These are phyloP conservation scores for Penicillium digitatum DNA, from an alignment of 2,329 filamentous ascomycete species.

Conservation along the genomic window DNA sequence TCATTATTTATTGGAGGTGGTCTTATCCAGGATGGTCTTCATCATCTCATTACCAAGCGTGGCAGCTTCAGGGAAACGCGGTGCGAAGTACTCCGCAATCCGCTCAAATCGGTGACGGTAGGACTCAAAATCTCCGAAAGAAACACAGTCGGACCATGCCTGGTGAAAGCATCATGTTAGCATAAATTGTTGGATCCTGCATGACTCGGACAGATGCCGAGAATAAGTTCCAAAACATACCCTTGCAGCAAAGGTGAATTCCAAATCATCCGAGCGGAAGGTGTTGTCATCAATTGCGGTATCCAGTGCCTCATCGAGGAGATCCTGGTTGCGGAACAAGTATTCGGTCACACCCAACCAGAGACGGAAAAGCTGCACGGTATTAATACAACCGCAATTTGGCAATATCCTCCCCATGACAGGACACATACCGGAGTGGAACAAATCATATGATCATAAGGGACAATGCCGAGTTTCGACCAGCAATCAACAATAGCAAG, in stretches of 20 bases:
- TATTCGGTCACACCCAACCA: constrained; percentile 98
- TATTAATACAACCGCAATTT: constrained; percentile 2
- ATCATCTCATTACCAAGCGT: constrained; percentile 95
- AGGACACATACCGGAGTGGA: constrained; percentile 68
- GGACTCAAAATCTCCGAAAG: constrained; percentile 84
- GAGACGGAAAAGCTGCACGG: constrained; percentile 71
- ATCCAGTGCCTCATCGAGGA: constrained; percentile 79
- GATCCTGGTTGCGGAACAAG: constrained; percentile 74
- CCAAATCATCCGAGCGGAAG: constrained; percentile 91
- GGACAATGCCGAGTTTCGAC: constrained; percentile 87
- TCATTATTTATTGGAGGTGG: constrained; percentile 32
- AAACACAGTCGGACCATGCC: constrained; percentile 94
- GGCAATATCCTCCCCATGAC: not conserved
- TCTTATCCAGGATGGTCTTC: constrained; percentile 84
- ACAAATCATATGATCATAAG: constrained; percentile 99
- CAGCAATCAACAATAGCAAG: constrained; percentile 98
- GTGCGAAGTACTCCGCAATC: constrained; percentile 88
- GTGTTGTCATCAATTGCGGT: constrained; percentile 85
- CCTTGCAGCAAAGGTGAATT: constrained; percentile 94
- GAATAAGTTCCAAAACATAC: constrained; percentile 36
- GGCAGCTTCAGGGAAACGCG: constrained; percentile 80
- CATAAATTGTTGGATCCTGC: not conserved
- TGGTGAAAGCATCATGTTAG: constrained; percentile 21
- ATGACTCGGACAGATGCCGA: not conserved
- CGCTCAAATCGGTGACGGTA: constrained; percentile 88